Base-by-base conservation (phyloP, 208 protist genomes). In the Kentomonas sorsogonicus region DNA sequence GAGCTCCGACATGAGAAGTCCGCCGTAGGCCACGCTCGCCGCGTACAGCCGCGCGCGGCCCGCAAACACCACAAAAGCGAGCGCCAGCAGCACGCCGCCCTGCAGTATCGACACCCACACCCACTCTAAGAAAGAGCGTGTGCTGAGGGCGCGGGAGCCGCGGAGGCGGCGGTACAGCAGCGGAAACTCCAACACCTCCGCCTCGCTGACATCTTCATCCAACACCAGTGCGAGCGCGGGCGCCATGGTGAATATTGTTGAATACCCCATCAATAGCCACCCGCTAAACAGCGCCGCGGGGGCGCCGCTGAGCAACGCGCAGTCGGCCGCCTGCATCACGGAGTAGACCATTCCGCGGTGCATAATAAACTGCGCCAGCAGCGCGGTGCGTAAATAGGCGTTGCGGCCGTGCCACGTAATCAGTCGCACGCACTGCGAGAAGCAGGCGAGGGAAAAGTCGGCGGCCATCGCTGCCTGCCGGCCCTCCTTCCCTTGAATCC, bases 331-430 rank as follows among this genome's bases (percentile, higher is more conserved):
- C 69, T 98, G 97, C 43, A 99, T 97, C 13, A 99, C 83, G 10
- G 96, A 97, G 64, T 99, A 99, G 45, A 99, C 98, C 10, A 99
- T 90, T 43, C 97, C 98, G 41, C 98, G 87, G 69, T 99, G 98
- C 68, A 99, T 99, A 26, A 99, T 94, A 69, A 99, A 99, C 76
- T 99, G 94, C 30, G 76, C 88, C 23, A 99, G 71, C 6, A 75
- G 59, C 31, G 93, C 91, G 1, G 93, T 97, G 27, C 95, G 79
- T 25, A 93, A 93, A 65, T 98, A 94, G 9, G 80, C 80, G 60
- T 88, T 95, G 26, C 86, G 75, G 1, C 83, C 84, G 63, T 96
- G 91, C 86, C 82, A 94, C 72, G 89, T 85, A 45, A 97, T 86
- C 0, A 98, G 66, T 23, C 85, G 60, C 34, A 79, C 53, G 34